phyloP scores from a whole-genome alignment of 2,329 filamentous ascomycete genomes.

The Aureobasidium sp. region DNA sequence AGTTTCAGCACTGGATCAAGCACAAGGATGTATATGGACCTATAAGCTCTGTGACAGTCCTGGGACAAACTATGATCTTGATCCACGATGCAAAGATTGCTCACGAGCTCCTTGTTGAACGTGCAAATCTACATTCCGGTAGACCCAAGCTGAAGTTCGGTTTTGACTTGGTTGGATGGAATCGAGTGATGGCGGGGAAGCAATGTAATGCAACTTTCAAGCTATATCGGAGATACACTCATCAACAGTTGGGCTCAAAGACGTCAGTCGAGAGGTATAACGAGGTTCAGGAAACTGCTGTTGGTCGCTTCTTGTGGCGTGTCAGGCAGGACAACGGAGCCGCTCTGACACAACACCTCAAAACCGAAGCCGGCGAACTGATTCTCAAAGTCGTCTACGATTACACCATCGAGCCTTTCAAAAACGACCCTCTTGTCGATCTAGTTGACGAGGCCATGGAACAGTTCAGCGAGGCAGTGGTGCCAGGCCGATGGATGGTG shows the following conservation, averaged over 20 bases:
- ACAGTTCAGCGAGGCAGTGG: constrained; percentile 31
- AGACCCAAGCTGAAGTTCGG: constrained; percentile 23
- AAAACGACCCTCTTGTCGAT: constrained; percentile 35
- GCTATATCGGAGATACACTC: constrained; percentile 37
- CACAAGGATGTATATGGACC: constrained; percentile 28
- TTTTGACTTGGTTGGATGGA: constrained; percentile 27
- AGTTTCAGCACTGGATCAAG: constrained; percentile 35
- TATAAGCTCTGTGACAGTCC: constrained; percentile 31
- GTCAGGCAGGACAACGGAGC: constrained; percentile 30
- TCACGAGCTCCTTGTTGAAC: constrained; percentile 31
- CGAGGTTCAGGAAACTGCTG: constrained; percentile 36
- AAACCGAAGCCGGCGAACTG: constrained; percentile 31
- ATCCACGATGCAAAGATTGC: constrained; percentile 31
- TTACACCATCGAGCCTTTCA: constrained; percentile 34
- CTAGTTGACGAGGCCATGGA: constrained; percentile 32
- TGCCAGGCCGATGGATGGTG: constrained; percentile 38
- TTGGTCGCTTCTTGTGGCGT: constrained; percentile 35
- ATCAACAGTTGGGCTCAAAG: constrained; percentile 38
- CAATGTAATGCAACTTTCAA: constrained; percentile 22
- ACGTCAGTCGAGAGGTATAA: constrained; percentile 31
- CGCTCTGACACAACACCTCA: constrained; percentile 33
- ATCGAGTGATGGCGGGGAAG: constrained; percentile 26
- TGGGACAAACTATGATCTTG: constrained; percentile 35
- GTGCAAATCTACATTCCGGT: constrained; percentile 28
- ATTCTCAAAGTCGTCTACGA: constrained; percentile 40